Evolutionary conservation across 805 yeast genomes (phyloP).

Genomic region (Zygosaccharomyces gambellarensis): DNA sequence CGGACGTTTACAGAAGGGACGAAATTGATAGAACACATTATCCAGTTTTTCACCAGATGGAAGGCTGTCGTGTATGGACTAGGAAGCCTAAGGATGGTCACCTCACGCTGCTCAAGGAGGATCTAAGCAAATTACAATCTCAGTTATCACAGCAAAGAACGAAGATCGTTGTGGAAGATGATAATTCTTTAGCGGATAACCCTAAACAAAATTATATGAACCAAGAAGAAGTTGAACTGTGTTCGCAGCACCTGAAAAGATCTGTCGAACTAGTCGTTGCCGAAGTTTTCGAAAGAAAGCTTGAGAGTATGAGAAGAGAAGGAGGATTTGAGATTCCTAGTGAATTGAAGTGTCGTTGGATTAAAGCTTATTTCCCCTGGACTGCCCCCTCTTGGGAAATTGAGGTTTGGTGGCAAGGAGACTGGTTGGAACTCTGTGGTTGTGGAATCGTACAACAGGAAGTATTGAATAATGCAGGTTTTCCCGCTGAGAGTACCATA

Average conservation of each 20-base stretch:
- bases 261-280: constrained; percentile 80
- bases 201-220: constrained; percentile 81
- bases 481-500: constrained; percentile 49
- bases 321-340: constrained; percentile 48
- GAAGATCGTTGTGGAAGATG: constrained; percentile 75
- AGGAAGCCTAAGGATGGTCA: constrained; percentile 34
- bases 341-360: constrained; percentile 88
- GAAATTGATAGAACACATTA: constrained; percentile 94
- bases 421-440: constrained; percentile 96
- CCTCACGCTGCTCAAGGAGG: constrained; percentile 45
- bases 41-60: constrained; percentile 97
- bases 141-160: constrained; percentile 27
- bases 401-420: constrained; percentile 98
- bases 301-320: constrained; percentile 42
- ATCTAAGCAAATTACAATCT: constrained; percentile 60
- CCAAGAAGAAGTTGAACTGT: constrained; percentile 59
- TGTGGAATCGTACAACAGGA: constrained; percentile 84
- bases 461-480: constrained; percentile 69
- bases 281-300: constrained; percentile 58
- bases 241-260: constrained; percentile 74
- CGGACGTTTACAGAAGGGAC: constrained; percentile 94
- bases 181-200: constrained; percentile 52
- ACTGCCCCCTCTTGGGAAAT: constrained; percentile 98
- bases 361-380: constrained; percentile 96
- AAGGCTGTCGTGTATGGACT: constrained; percentile 88